Conservation (phyloP, 768 basidiomycete species). For the Rhizopogon roseolus region DNA sequence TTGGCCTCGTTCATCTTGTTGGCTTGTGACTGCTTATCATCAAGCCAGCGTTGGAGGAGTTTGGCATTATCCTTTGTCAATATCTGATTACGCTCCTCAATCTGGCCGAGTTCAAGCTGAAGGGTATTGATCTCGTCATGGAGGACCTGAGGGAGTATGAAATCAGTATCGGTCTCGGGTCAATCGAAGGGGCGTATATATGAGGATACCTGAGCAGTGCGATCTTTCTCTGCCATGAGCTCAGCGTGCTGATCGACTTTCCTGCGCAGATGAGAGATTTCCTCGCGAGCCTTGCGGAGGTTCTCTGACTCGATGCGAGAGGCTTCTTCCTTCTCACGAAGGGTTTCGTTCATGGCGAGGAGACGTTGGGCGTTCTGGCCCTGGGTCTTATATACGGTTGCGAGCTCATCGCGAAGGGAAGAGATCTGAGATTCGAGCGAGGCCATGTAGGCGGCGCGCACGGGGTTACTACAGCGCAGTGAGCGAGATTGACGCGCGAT, state of each 20-base stretch:
- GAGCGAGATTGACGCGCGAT: neutral
- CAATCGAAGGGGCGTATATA: neutral
- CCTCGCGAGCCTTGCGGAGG: constrained; percentile 71
- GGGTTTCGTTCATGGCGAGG: constrained; percentile 89
- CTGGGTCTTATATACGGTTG: constrained; percentile 93
- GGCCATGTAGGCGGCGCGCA: constrained; percentile 81
- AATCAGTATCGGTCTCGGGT: neutral
- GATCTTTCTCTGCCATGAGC: constrained; percentile 84
- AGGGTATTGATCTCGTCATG: constrained; percentile 94
- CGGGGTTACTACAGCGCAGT: constrained; percentile 57
- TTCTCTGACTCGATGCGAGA: constrained; percentile 79
- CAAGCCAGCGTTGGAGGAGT: constrained; percentile 93
- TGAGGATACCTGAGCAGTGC: constrained; percentile 71
- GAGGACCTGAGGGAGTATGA: constrained; percentile 54
- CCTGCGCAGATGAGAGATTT: constrained; percentile 60
- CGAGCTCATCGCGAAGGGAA: constrained; percentile 85
- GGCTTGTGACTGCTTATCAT: constrained; percentile 88
- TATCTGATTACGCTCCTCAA: constrained; percentile 82
- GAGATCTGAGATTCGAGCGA: constrained; percentile 95
- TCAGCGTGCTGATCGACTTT: constrained; percentile 84
- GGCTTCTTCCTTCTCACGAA: constrained; percentile 89
- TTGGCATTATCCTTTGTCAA: constrained; percentile 92
- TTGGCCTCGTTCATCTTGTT: constrained; percentile 95
- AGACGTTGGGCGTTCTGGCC: constrained; percentile 93
- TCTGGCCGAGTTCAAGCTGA: constrained; percentile 85